These are phyloP conservation scores for Beauveria pseudobassiana DNA, from an alignment of 2,329 filamentous ascomycete genomes.

Conservation along the genomic window DNA sequence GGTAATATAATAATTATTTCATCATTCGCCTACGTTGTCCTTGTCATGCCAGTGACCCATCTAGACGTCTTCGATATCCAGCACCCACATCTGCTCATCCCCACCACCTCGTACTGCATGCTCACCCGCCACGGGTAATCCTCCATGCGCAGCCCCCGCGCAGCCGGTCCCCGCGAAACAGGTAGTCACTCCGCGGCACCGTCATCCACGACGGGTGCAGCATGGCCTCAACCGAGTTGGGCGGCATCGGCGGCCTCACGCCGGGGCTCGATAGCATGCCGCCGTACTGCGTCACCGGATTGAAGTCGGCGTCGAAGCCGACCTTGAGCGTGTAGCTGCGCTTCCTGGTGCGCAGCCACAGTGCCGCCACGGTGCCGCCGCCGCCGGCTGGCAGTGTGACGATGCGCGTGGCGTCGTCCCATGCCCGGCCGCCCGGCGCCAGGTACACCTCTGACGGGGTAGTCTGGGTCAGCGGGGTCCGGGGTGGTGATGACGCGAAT, in stretches of 20 bases:
- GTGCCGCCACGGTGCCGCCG: conserved; percentile 1
- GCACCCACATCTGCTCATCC: conserved; percentile 5
- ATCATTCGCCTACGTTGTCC: not conserved
- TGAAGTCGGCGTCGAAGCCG: conserved; percentile 11
- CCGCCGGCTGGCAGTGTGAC: conserved; percentile 4
- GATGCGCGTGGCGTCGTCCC: conserved; percentile 6
- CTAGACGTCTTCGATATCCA: conserved; percentile 1
- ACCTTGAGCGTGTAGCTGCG: conserved; percentile 7
- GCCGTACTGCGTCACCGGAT: conserved; percentile 7
- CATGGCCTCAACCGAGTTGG: not conserved
- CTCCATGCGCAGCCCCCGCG: not conserved
- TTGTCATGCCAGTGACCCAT: not conserved
- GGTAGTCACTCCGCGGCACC: not conserved
- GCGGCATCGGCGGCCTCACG: not conserved
- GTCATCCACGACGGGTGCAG: conserved; percentile 4
- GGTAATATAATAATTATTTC: not conserved
- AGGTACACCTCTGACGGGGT: not conserved
- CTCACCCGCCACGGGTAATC: not conserved
- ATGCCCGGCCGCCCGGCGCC: not conserved
- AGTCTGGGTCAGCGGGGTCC: not conserved
- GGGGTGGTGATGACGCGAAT: not conserved
- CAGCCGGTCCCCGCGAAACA: not conserved
- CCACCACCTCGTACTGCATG: not conserved
- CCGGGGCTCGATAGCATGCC: conserved; percentile 4
- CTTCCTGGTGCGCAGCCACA: not conserved